Evolutionary conservation across 106 monocot genomes (phyloP).

Genomic region (Iris macrosiphon): DNA sequence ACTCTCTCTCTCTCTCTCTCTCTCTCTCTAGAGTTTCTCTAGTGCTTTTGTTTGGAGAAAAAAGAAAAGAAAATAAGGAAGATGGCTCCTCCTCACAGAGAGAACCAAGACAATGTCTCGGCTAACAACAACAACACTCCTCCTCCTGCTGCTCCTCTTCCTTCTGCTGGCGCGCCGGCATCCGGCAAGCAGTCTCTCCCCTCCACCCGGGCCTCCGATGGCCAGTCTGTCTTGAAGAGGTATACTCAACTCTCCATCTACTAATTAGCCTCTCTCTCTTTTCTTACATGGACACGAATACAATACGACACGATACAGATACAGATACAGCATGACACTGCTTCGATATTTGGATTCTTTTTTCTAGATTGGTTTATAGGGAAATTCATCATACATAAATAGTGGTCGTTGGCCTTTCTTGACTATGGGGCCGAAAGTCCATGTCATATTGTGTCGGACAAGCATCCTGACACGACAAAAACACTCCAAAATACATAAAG

Average conservation of each 20-base stretch:
- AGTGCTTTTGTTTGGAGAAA: not conserved
- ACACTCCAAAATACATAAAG: too few relatives aligned
- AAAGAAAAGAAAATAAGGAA: slow-evolving; percentile 6
- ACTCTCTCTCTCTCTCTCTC: not conserved
- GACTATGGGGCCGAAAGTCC: too few relatives aligned
- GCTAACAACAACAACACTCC: slow-evolving; percentile 33
- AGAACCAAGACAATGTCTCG: slow-evolving; percentile 27
- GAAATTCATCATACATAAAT: not conserved
- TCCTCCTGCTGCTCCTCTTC: slow-evolving; percentile 15
- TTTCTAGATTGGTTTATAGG: not conserved
- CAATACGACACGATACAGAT: too few relatives aligned
- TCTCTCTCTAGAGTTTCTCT: not conserved
- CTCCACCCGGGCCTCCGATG: slow-evolving; percentile 36
- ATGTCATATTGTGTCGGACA: too few relatives aligned
- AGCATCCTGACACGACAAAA: too few relatives aligned
- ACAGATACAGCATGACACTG: too few relatives aligned
- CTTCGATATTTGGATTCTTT: not conserved
- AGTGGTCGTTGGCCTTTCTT: too few relatives aligned
- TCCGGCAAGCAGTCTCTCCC: slow-evolving; percentile 45
- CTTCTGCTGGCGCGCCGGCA: slow-evolving; percentile 2
- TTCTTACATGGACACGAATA: not conserved
- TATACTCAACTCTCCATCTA: slow-evolving; percentile 1
- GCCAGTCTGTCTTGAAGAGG: slow-evolving; percentile 76
- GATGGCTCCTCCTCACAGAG: slow-evolving; percentile 18
- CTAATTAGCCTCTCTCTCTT: not conserved